Evolutionary conservation across 345 rosid genomes (phyloP), one percentile per base, ranked within the genome.

Genomic region (Mallotus nudiflorus): DNA sequence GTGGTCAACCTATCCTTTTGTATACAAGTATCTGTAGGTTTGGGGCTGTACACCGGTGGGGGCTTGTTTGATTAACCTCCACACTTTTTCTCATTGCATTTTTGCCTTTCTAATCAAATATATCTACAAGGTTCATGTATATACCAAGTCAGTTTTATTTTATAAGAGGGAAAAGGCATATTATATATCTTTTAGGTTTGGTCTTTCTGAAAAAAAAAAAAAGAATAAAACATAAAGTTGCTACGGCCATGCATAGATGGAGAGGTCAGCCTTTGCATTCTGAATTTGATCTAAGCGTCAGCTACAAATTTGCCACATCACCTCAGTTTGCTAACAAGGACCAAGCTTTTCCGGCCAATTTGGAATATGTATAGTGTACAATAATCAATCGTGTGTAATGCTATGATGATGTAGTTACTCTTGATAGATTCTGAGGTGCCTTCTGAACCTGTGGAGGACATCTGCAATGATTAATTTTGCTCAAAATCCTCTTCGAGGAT

Each of bases 121-220:
- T 37, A 62, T 54, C 52, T 31, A 28, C 65, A 71, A 75, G 81
- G 77, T 75, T 69, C 75, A 28, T 85, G 81, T 67, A 84, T 81
- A 74, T 75, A 65, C 45, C 58, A 46, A 73, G 44, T 63, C 66
- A 25, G 58, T 42, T 70, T 70, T 62, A 52, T 52, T 9, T 50
- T n/a, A 33, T 39, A 64, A 76, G 75, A 74, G 73, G 72, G 71
- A 67, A 75, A 74, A 70, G 77, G 70, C 76, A 58, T 52, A 77
- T n/a, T n/a, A 48, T 68, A 69, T 66, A 76, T 72, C 69, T 29
- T 44, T 68, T 39, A 72, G 65, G 68, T 67, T 27, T 61, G 68
- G 42, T 65, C 72, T 77, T 75, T 52, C 62, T 68, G 72, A 25
- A 57, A 72, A 71, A 42, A 12, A 42, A 42, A 33, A 33, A 2